These are phyloP conservation scores for Clonostachys solani DNA, from an alignment of 2,329 filamentous ascomycete genomes.

Conservation along the genomic window DNA sequence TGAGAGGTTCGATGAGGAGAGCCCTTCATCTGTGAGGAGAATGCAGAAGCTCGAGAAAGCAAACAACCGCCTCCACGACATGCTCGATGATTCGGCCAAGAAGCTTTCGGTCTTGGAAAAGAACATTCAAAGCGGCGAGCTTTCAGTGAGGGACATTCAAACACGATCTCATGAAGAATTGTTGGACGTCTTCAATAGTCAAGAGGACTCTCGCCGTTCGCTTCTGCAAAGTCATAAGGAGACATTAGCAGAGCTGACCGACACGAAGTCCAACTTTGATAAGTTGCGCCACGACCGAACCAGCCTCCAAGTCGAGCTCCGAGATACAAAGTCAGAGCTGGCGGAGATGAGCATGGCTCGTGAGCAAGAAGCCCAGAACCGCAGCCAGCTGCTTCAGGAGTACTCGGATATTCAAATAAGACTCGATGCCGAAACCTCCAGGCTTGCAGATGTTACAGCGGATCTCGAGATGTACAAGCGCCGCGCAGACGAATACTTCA, in stretches of 20 bases:
- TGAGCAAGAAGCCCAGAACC: conserved; percentile 84
- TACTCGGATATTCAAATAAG: conserved; percentile 92
- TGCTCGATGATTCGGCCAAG: conserved; percentile 89
- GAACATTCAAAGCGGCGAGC: conserved; percentile 78
- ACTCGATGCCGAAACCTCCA: conserved; percentile 83
- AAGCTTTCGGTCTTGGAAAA: conserved; percentile 89
- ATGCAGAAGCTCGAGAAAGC: conserved; percentile 90
- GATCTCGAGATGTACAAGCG: conserved; percentile 88
- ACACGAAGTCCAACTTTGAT: conserved; percentile 84
- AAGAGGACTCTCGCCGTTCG: conserved; percentile 82
- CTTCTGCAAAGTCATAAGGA: conserved; percentile 83
- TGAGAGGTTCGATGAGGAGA: conserved; percentile 69
- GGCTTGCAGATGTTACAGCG: conserved; percentile 75
- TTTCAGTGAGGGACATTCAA: conserved; percentile 87
- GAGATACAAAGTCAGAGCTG: conserved; percentile 78
- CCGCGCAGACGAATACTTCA: conserved; percentile 93
- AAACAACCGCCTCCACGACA: conserved; percentile 86
- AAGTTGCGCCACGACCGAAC: conserved; percentile 79
- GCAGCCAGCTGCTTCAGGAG: conserved; percentile 84
- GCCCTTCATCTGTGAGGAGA: conserved; percentile 66
- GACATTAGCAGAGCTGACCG: conserved; percentile 77
- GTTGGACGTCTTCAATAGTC: conserved; percentile 85
- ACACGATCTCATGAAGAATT: conserved; percentile 93
- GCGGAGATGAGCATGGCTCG: conserved; percentile 73
- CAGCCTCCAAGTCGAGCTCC: conserved; percentile 78